Conservation (phyloP, 2,329 filamentous ascomycete genomes). For the Colletotrichum sublineola region DNA sequence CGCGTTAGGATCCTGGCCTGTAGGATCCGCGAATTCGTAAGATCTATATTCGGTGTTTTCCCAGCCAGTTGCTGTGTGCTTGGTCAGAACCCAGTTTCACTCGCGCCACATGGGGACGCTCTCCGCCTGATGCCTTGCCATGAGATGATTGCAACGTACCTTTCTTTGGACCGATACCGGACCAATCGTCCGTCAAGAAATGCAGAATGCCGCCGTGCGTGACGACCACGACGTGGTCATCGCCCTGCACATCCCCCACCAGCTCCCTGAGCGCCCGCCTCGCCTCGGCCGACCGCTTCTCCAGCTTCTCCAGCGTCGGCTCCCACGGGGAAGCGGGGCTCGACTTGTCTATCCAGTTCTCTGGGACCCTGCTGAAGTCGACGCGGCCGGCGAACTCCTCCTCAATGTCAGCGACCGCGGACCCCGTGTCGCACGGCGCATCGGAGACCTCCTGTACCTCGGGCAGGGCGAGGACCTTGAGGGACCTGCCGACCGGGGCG, state of each 20-base stretch:
- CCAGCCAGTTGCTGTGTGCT: slow-evolving; percentile 75
- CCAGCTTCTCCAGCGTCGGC: slow-evolving; percentile 66
- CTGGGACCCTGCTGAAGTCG: slow-evolving; percentile 72
- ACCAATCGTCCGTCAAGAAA: slow-evolving; percentile 87
- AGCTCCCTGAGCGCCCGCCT: slow-evolving; percentile 69
- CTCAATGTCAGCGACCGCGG: slow-evolving; percentile 64
- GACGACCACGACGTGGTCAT: slow-evolving; percentile 79
- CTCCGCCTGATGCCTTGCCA: background rate
- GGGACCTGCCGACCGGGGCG: slow-evolving; percentile 6
- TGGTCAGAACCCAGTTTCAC: slow-evolving; percentile 18
- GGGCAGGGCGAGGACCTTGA: slow-evolving; percentile 74
- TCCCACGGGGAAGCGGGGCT: slow-evolving; percentile 56
- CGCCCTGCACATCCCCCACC: slow-evolving; percentile 57
- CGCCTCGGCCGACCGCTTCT: slow-evolving; percentile 71
- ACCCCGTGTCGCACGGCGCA: slow-evolving; percentile 82
- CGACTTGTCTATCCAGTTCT: slow-evolving; percentile 80
- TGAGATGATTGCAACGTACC: slow-evolving; percentile 50
- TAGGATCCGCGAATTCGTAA: slow-evolving; percentile 71
- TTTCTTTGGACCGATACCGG: slow-evolving; percentile 63
- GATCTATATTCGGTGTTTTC: slow-evolving; percentile 79
- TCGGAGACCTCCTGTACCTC: slow-evolving; percentile 84
- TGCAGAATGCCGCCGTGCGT: slow-evolving; percentile 89
- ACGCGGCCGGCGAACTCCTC: slow-evolving; percentile 73
- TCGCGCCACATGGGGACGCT: background rate
- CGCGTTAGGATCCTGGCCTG: slow-evolving; percentile 63